phyloP scores from a whole-genome alignment of 2,329 filamentous ascomycete genomes.

The Huntiella decipiens region DNA sequence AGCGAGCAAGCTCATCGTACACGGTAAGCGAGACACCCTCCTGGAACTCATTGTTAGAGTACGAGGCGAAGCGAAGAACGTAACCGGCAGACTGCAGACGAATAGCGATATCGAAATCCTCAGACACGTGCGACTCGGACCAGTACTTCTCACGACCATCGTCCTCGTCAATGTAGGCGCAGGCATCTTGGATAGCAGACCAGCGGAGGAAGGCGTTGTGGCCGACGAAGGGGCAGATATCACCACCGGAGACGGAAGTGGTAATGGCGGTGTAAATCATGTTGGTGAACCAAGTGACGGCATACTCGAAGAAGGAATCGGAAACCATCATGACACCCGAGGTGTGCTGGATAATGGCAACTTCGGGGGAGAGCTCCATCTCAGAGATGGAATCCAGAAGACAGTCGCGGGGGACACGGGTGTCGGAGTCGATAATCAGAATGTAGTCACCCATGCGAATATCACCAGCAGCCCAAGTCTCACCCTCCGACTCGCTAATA shows the following conservation, averaged over 20 bases:
- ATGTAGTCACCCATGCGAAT: conserved; percentile 45
- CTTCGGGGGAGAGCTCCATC: conserved; percentile 50
- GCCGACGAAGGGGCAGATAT: conserved; percentile 57
- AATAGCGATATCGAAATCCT: conserved; percentile 60
- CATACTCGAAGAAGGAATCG: conserved; percentile 52
- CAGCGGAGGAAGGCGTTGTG: conserved; percentile 61
- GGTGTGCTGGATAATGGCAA: conserved; percentile 52
- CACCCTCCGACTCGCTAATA: conserved; percentile 28
- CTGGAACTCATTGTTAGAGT: conserved; percentile 51
- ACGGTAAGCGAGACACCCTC: conserved; percentile 56
- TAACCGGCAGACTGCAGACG: conserved; percentile 52
- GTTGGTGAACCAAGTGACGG: conserved; percentile 61
- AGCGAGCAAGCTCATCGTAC: conserved; percentile 52
- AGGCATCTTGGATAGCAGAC: conserved; percentile 24
- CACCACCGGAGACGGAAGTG: conserved; percentile 51
- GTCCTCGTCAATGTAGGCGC: conserved; percentile 23
- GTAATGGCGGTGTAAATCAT: conserved; percentile 57
- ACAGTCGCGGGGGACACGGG: conserved; percentile 47
- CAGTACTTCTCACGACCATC: conserved; percentile 49
- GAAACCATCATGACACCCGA: conserved; percentile 64
- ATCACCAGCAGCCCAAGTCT: conserved; percentile 40
- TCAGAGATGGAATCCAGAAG: conserved; percentile 51
- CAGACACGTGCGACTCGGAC: conserved; percentile 58
- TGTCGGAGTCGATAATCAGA: conserved; percentile 49
- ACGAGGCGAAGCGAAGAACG: conserved; percentile 48